phyloP scores from a whole-genome alignment of 225 moss, liverwort and hornwort species.

The Pleurozium schreberi region DNA sequence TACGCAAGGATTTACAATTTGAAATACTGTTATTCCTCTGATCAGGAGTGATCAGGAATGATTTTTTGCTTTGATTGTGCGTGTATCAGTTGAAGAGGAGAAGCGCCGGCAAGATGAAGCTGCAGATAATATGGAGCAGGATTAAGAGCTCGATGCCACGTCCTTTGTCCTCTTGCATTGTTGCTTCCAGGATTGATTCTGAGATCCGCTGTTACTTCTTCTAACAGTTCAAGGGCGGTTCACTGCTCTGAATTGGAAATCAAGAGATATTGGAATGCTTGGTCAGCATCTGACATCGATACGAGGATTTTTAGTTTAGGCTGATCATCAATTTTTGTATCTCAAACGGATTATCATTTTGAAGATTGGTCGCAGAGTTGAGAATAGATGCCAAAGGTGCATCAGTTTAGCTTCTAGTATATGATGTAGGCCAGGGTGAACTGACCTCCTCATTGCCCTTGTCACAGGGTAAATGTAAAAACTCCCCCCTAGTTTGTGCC shows the following conservation, averaged over 20 bases:
- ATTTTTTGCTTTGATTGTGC: not conserved
- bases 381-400: not conserved
- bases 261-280: not conserved
- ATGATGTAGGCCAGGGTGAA: too few species aligned
- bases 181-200: not conserved
- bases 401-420: not conserved
- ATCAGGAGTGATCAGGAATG: not conserved
- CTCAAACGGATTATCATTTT: not conserved
- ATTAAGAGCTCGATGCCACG: constrained; percentile 28
- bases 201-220: not conserved
- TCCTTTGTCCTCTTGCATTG: constrained; percentile 8
- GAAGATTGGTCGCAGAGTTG: not conserved
- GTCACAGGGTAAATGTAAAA: too few species aligned
- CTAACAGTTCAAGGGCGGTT: not conserved
- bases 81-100: constrained; percentile 42
- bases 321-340: not conserved
- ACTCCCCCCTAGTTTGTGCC: too few species aligned
- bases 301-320: not conserved
- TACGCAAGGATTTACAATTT: not conserved
- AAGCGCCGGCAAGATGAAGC: constrained; percentile 43
- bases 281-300: not conserved
- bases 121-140: constrained; percentile 13
- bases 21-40: not conserved
- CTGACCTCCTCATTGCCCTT: too few species aligned
- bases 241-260: not conserved